Percentiles rank a stretch among this genome's conserved stretches.
phyloP scores from a whole-genome alignment of 257 asterid genomes.

The Solanum virginianum region DNA sequence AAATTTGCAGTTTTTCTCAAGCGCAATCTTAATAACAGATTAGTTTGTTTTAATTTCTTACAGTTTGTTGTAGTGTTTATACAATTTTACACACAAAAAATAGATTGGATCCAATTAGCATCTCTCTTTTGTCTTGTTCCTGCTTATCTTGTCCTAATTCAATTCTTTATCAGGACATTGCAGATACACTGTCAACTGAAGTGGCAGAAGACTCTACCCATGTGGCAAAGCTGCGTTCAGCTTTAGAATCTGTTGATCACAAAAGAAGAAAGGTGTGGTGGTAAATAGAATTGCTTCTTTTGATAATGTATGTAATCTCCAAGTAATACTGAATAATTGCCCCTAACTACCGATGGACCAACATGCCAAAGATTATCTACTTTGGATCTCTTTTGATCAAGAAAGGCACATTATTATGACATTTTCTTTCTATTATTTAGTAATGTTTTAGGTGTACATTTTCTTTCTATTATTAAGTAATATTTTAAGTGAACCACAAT shows the following conservation, averaged over 20 bases:
- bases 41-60: background rate
- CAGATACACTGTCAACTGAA: constrained; percentile 96
- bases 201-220: constrained; percentile 84
- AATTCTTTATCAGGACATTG: constrained; percentile 62
- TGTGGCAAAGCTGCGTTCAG: constrained; percentile 94
- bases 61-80: background rate
- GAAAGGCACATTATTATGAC: background rate
- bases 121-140: background rate
- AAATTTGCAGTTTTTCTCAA: background rate
- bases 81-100: background rate
- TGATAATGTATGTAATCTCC: background rate
- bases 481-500: background rate
- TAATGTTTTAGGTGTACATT: background rate
- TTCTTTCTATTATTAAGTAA: background rate
- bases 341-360: background rate
- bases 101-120: background rate
- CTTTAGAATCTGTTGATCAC: constrained; percentile 96
- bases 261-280: constrained; percentile 80
- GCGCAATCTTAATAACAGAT: background rate
- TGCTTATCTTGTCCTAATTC: background rate
- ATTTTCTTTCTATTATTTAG: background rate
- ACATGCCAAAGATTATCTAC: background rate
- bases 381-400: background rate
- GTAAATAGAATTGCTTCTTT: background rate
- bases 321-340: background rate